These are phyloP conservation scores for Acorus gramineus DNA, from an alignment of 106 monocot genomes.

Conservation along the genomic window DNA sequence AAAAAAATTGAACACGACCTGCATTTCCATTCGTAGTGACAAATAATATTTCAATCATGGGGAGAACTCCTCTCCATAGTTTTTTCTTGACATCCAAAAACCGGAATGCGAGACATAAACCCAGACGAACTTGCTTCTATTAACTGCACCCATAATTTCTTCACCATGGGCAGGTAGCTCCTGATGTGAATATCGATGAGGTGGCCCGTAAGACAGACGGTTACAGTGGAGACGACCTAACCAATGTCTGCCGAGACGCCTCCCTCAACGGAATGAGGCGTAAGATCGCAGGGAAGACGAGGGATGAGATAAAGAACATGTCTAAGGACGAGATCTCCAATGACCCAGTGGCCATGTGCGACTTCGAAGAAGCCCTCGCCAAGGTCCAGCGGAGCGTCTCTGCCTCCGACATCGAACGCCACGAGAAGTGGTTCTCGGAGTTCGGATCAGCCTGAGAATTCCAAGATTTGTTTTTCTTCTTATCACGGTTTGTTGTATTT, in stretches of 20 bases:
- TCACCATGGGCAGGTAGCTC: slow-evolving; percentile 49
- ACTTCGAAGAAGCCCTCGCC: slow-evolving; percentile 86
- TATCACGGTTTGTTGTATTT: no score
- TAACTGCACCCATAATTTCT: neutral
- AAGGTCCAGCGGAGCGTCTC: slow-evolving; percentile 98
- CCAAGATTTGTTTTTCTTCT: no score
- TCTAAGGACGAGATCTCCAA: slow-evolving; percentile 95
- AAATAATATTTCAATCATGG: no score
- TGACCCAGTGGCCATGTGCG: slow-evolving; percentile 95
- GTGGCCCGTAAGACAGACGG: slow-evolving; percentile 83
- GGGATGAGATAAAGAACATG: slow-evolving; percentile 98
- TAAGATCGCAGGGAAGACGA: slow-evolving; percentile 92
- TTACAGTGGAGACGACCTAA: slow-evolving; percentile 94
- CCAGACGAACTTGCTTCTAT: no score
- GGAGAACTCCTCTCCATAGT: no score
- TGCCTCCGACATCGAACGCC: slow-evolving; percentile 72
- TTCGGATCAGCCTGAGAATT: slow-evolving; percentile 70
- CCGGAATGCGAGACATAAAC: no score
- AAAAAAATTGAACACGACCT: no score
- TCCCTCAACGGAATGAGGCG: slow-evolving; percentile 90
- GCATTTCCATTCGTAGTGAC: no score
- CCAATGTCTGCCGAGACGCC: slow-evolving; percentile 87
- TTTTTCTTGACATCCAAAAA: no score
- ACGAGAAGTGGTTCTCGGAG: slow-evolving; percentile 94
- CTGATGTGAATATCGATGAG: slow-evolving; percentile 87